A percentile compares a stretch with the other conserved stretches of the same genome.
phyloP scores from a whole-genome alignment of 148 eudicot genomes.

The Chenopodium formosanum region DNA sequence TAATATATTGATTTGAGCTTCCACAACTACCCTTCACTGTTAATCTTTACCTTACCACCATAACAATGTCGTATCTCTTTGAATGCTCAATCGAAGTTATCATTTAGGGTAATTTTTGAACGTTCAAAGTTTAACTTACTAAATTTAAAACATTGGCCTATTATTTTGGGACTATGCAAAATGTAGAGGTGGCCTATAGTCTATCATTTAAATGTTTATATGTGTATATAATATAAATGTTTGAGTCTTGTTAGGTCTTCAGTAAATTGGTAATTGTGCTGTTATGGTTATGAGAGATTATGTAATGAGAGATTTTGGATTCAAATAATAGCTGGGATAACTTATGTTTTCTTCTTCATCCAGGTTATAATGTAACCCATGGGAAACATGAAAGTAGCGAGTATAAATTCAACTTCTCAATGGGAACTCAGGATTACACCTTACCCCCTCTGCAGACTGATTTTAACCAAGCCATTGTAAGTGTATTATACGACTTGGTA shows the following conservation, averaged over 20 bases:
- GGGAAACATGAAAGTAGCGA: constrained; percentile 32
- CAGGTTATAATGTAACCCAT: constrained; percentile 31
- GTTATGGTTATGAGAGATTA: too few relatives aligned
- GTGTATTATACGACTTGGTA: constrained; percentile 12
- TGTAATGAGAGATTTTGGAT: not conserved
- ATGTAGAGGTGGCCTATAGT: not conserved
- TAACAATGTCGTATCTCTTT: too few relatives aligned
- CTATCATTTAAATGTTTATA: too few relatives aligned
- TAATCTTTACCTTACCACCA: too few relatives aligned
- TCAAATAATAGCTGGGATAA: not conserved
- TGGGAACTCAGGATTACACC: constrained; percentile 36
- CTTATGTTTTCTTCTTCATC: constrained; percentile 9
- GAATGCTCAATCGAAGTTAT: not conserved
- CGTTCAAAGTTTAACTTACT: not conserved
- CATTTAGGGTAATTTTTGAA: not conserved
- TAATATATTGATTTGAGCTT: too few relatives aligned
- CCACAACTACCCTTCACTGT: too few relatives aligned
- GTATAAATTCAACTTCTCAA: constrained; percentile 21
- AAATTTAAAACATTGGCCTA: not conserved
- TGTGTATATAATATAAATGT: too few relatives aligned
- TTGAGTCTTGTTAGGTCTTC: too few relatives aligned
- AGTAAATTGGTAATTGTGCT: too few relatives aligned
- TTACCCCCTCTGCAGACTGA: constrained; percentile 43
- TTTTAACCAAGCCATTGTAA: constrained; percentile 46
- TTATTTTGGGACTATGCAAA: not conserved